A percentile compares a stretch with the other conserved stretches of the same genome.
phyloP scores from a whole-genome alignment of 2,329 filamentous ascomycete genomes.

The Aspergillus sp. region DNA sequence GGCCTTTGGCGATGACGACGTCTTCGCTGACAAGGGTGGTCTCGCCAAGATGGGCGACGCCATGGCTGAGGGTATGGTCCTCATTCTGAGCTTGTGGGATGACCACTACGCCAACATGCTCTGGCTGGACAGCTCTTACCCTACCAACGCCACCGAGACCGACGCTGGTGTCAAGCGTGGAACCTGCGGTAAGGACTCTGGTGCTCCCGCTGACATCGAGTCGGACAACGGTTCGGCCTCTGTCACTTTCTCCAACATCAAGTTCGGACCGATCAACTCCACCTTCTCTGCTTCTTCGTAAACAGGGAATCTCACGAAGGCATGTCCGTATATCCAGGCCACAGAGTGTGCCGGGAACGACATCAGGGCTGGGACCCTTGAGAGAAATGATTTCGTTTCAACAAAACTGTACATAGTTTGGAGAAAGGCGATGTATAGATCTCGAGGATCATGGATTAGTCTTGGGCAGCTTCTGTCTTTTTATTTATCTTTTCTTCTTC shows the following conservation, averaged over 20 bases:
- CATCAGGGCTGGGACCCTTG: too few relatives aligned
- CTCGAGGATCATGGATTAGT: too few relatives aligned
- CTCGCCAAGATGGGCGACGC: constrained; percentile 26
- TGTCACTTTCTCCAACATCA: constrained; percentile 57
- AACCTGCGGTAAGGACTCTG: constrained; percentile 48
- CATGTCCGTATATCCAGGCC: too few relatives aligned
- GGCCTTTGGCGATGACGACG: constrained; percentile 50
- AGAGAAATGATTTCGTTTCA: too few relatives aligned
- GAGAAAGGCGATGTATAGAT: too few relatives aligned
- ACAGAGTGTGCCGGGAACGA: too few relatives aligned
- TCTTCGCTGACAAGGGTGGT: constrained; percentile 53
- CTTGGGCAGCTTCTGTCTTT: too few relatives aligned
- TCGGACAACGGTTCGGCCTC: constrained; percentile 40
- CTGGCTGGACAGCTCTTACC: constrained; percentile 67
- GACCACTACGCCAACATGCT: constrained; percentile 66
- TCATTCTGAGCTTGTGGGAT: constrained; percentile 58
- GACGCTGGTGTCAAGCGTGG: constrained; percentile 50
- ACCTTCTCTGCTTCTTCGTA: constrained; percentile 34
- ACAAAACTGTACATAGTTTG: too few relatives aligned
- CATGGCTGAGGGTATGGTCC: constrained; percentile 46
- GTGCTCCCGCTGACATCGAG: constrained; percentile 50
- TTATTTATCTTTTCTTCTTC: too few relatives aligned
- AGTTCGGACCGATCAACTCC: constrained; percentile 52
- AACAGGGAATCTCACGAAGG: background rate
- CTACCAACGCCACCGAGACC: constrained; percentile 40